A percentile compares a stretch with the other conserved stretches of the same genome.
phyloP scores from a whole-genome alignment of 2,329 filamentous ascomycete species.

The Colletotrichum sublineola region DNA sequence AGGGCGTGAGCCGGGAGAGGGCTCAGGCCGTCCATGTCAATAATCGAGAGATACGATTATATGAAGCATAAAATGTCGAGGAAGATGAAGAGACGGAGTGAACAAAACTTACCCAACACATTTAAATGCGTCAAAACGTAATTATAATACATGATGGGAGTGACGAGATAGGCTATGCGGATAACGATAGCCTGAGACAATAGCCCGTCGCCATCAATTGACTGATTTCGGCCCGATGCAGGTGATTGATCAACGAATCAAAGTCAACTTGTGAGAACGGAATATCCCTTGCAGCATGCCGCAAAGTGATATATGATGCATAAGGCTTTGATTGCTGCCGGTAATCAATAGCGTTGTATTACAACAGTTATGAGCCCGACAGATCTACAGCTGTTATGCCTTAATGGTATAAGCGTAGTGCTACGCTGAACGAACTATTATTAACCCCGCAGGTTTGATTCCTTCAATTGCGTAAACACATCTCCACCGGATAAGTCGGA shows the following conservation, averaged over 20 bases:
- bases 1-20: slow-evolving; percentile 6
- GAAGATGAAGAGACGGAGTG: neutral
- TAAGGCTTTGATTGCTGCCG: too few relatives aligned
- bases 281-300: neutral
- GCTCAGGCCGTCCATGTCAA: neutral
- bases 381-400: too few relatives aligned
- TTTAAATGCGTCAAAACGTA: neutral
- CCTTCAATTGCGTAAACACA: too few relatives aligned
- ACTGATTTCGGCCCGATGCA: neutral
- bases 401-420: too few relatives aligned
- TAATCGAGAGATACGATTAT: neutral
- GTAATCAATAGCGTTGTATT: too few relatives aligned
- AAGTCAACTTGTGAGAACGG: slow-evolving; percentile 15
- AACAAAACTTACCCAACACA: neutral
- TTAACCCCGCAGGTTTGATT: too few relatives aligned
- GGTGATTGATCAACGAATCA: too few relatives aligned
- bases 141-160: neutral
- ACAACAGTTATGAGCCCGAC: too few relatives aligned
- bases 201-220: neutral
- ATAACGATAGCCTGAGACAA: slow-evolving; percentile 7
- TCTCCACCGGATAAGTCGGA: too few relatives aligned
- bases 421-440: too few relatives aligned
- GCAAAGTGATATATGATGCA: too few relatives aligned
- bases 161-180: neutral
- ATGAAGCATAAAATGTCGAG: too few relatives aligned